Conservation (phyloP, 495 filamentous ascomycete genomes). For the Xylaria acuta region DNA sequence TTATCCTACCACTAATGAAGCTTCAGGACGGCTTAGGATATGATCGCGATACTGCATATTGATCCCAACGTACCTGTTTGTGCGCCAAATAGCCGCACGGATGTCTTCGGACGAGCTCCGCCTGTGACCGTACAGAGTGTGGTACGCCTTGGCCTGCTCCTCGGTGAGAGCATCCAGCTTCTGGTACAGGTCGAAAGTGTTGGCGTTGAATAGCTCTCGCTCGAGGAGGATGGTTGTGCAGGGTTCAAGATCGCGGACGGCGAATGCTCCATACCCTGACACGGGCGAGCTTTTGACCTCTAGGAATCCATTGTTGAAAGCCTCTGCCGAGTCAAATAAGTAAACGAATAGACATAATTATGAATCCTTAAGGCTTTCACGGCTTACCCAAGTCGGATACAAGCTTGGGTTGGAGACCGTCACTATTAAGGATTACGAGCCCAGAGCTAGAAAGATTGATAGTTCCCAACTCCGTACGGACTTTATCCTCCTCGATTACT, state of each 20-base stretch:
- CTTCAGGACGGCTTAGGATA: background rate
- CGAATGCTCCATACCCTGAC: constrained; percentile 42
- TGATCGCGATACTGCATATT: background rate
- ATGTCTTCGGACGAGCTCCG: constrained; percentile 12
- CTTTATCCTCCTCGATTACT: background rate
- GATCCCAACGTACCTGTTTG: constrained; percentile 17
- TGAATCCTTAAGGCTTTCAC: background rate
- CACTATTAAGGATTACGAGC: constrained; percentile 13
- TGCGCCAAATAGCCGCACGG: constrained; percentile 22
- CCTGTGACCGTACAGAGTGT: constrained; percentile 8
- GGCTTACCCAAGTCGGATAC: constrained; percentile 15
- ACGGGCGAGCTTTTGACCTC: constrained; percentile 32
- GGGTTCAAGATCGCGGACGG: constrained; percentile 30
- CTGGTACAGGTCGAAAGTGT: constrained; percentile 27
- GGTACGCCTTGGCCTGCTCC: constrained; percentile 20
- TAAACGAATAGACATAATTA: background rate
- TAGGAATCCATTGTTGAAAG: constrained; percentile 29
- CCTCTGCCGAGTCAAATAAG: background rate
- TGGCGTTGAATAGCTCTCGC: constrained; percentile 36
- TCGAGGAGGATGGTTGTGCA: constrained; percentile 39
- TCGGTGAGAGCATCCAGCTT: constrained; percentile 15
- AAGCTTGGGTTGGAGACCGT: constrained; percentile 22
- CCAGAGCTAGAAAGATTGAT: constrained; percentile 6
- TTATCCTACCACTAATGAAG: background rate
- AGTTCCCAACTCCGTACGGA: constrained; percentile 5